phyloP scores from a whole-genome alignment of 306 rosid genomes.

The Prunus padus region DNA sequence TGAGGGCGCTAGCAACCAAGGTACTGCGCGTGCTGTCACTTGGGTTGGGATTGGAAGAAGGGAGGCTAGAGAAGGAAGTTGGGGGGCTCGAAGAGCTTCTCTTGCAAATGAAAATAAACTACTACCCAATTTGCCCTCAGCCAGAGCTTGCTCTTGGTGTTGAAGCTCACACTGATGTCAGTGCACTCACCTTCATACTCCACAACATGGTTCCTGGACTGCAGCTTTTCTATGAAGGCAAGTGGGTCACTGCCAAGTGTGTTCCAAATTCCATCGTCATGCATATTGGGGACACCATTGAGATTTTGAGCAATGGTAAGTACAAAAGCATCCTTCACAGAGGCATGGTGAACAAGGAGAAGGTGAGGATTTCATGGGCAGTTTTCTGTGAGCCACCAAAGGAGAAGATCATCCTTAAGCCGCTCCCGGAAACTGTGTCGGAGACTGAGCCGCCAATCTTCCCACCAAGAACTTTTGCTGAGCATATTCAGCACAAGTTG shows the following conservation, averaged over 20 bases:
- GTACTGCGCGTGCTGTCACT: constrained; percentile 48
- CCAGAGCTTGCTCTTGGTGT: constrained; percentile 86
- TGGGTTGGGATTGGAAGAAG: constrained; percentile 68
- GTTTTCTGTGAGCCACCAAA: constrained; percentile 86
- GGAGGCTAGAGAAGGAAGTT: constrained; percentile 70
- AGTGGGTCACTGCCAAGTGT: constrained; percentile 81
- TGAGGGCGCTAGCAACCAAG: constrained; percentile 61
- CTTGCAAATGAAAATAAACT: constrained; percentile 80
- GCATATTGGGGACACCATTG: constrained; percentile 87
- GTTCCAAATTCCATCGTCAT: constrained; percentile 71
- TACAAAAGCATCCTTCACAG: constrained; percentile 86
- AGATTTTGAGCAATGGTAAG: constrained; percentile 75
- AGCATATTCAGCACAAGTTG: constrained; percentile 77
- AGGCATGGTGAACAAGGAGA: constrained; percentile 79
- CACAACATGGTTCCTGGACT: constrained; percentile 95
- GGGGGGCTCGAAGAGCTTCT: constrained; percentile 80
- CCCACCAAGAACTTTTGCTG: constrained; percentile 80
- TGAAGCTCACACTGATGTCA: constrained; percentile 82
- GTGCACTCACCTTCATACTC: constrained; percentile 77
- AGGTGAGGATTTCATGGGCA: constrained; percentile 89
- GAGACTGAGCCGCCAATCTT: constrained; percentile 48
- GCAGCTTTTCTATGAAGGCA: constrained; percentile 60
- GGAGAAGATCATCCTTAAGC: constrained; percentile 80
- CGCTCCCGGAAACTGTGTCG: constrained; percentile 61
- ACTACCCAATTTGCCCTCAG: constrained; percentile 84